phyloP scores from a whole-genome alignment of 2,329 filamentous ascomycete species.

The Westerdykella aurantiaca region DNA sequence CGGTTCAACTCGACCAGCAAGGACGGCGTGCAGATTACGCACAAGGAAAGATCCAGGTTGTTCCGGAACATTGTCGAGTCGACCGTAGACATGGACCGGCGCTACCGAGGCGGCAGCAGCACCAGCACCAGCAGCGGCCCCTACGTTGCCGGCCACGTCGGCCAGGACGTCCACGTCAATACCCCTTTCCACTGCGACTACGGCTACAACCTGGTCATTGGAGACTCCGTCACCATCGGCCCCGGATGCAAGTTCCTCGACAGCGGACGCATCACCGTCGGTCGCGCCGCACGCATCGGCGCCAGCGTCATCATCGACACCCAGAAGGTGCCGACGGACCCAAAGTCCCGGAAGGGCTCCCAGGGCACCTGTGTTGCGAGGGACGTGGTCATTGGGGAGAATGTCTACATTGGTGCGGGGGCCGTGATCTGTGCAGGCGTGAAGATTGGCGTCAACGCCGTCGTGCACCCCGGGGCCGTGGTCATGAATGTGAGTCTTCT shows the following conservation, averaged over 20 bases:
- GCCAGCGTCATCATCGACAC: conserved; percentile 84
- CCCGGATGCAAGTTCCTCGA: conserved; percentile 82
- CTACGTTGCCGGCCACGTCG: conserved; percentile 52
- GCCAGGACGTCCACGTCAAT: conserved; percentile 73
- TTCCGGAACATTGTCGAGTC: conserved; percentile 69
- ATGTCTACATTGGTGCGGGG: conserved; percentile 60
- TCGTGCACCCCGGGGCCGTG: conserved; percentile 50
- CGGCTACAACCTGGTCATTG: conserved; percentile 88
- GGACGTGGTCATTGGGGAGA: conserved; percentile 68
- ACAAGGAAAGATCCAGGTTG: conserved; percentile 61
- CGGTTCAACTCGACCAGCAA: conserved; percentile 81
- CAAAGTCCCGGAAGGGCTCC: conserved; percentile 66
- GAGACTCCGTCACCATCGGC: conserved; percentile 76
- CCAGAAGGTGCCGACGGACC: conserved; percentile 65
- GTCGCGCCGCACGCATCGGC: conserved; percentile 63
- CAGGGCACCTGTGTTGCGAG: conserved; percentile 66
- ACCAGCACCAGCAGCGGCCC: conserved; percentile 36
- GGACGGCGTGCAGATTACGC: conserved; percentile 60
- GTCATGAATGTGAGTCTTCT: conserved; percentile 52
- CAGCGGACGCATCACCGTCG: conserved; percentile 75
- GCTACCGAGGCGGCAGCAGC: conserved; percentile 19
- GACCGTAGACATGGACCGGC: conserved; percentile 31
- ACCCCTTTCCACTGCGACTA: conserved; percentile 90
- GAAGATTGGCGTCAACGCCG: conserved; percentile 49
- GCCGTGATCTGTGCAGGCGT: conserved; percentile 56